Evolutionary conservation across 495 filamentous ascomycete genomes (phyloP), one percentile per base, ranked within the genome.

Genomic region (Cercophora scortea): DNA sequence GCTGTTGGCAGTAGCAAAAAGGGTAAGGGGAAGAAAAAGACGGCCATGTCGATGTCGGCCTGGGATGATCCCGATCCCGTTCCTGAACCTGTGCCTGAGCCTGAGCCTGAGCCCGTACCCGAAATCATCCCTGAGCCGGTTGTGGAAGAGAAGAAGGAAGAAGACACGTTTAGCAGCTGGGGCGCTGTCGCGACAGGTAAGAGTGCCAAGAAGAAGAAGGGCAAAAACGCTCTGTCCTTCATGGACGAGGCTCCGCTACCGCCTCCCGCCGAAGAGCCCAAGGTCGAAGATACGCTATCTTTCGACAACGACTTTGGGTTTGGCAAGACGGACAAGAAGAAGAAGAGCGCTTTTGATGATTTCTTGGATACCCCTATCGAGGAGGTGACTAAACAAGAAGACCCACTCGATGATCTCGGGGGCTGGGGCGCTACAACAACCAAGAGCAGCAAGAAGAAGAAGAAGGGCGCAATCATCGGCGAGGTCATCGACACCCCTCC

Each of bases 321-420:
- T n/a, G 10, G 18, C 56, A 32, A 40, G 16, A 42, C 60, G 4
- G 52, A 52, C 32, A 57, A 60, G 51, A 33, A 39, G 41, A 61
- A 58, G 53, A 49, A 50, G 2, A 42, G 16, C 9, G n/a, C 33
- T 42, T 45, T 50, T 51, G 47, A 54, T 13, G 58, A 60, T 7
- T 43, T 32, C 34, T 32, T 43, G 39, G 56, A 57, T 50, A 34
- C 48, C 9, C 45, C 42, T 1, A 10, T 13, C 36, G 36, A 40
- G 60, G 54, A 12, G 62, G 65, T 42, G 19, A 58, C 41, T 13
- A 59, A 50, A 41, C 8, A 56, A 33, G 53, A 56, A 16, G 51
- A 61, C 25, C 16, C 25, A 6, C 36, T 34, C 13, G 40, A 33
- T 10, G 52, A 49, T n/a, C 8, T 32, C 6, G 44, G 32, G 9